These are phyloP conservation scores for Penicillium bovifimosum DNA, from an alignment of 495 filamentous ascomycete species.

Conservation along the genomic window DNA sequence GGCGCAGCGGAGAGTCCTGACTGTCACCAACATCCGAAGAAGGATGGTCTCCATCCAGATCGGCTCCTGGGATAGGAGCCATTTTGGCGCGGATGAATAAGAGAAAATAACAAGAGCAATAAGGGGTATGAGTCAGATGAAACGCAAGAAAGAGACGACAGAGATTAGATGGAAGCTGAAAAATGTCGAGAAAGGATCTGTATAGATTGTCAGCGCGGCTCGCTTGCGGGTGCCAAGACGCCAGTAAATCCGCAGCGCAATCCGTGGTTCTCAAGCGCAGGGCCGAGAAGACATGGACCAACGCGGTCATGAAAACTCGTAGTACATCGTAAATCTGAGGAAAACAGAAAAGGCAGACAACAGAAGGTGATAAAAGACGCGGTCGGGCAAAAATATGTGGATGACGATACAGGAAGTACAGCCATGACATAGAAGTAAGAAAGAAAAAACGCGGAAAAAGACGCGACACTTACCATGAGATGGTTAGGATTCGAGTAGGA, in stretches of 20 bases:
- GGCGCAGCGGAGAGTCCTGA: conserved; percentile 40
- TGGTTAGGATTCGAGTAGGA: neutral
- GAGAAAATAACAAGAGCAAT: neutral
- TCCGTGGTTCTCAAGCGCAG: conserved; percentile 14
- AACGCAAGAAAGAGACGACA: conserved; percentile 1
- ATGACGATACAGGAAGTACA: conserved; percentile 25
- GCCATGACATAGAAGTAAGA: conserved; percentile 7
- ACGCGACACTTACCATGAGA: conserved; percentile 11
- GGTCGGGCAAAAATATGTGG: conserved; percentile 31
- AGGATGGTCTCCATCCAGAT: conserved; percentile 37
- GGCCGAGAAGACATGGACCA: neutral
- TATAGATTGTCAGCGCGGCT: conserved; percentile 37
- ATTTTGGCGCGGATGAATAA: conserved; percentile 15
- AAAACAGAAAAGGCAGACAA: neutral
- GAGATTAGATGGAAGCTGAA: conserved; percentile 8
- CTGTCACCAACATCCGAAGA: conserved; percentile 37
- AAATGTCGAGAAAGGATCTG: conserved; percentile 20
- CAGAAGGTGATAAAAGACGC: conserved; percentile 13
- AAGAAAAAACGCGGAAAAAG: conserved; percentile 7
- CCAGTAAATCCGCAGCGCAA: conserved; percentile 30
- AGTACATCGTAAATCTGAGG: neutral
- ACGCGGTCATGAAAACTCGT: neutral
- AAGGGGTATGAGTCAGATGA: neutral
- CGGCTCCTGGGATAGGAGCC: conserved; percentile 33
- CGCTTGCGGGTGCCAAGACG: conserved; percentile 43